phyloP scores from a whole-genome alignment of 1,284 basidiomycete species.

The Tilletia indica region DNA sequence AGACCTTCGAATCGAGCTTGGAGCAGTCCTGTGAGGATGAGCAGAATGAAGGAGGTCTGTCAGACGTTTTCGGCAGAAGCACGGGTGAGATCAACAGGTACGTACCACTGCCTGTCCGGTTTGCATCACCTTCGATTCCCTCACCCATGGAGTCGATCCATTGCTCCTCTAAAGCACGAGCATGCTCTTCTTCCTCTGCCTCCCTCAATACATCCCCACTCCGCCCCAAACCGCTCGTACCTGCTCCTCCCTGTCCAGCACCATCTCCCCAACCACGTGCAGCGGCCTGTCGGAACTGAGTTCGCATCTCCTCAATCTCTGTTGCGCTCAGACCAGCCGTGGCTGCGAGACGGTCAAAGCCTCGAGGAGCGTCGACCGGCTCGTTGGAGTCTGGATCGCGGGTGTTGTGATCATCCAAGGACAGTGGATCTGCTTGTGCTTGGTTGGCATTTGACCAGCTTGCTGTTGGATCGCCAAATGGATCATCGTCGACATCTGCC shows the following conservation, averaged over 20 bases:
- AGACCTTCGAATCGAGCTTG: slow-evolving; percentile 22
- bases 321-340: slow-evolving; percentile 28
- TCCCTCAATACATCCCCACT: slow-evolving; percentile 27
- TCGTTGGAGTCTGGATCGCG: not conserved
- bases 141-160: slow-evolving; percentile 31
- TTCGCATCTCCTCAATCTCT: slow-evolving; percentile 31
- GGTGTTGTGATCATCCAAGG: not conserved
- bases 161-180: slow-evolving; percentile 29
- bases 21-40: not conserved
- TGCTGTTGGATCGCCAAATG: not conserved
- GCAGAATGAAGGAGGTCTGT: not conserved
- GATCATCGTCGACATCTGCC: not conserved
- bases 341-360: slow-evolving; percentile 29
- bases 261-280: slow-evolving; percentile 8
- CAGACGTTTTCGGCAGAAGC: no score
- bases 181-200: slow-evolving; percentile 27
- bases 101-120: not conserved
- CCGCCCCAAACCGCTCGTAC: slow-evolving; percentile 4
- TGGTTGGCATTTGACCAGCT: no score
- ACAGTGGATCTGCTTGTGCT: not conserved
- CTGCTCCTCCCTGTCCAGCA: slow-evolving; percentile 12
- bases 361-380: slow-evolving; percentile 18
- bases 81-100: no score
- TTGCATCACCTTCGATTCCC: slow-evolving; percentile 6
- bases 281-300: slow-evolving; percentile 25